Conservation (phyloP, 1,284 basidiomycete species). For the Leucoagaricus sp. region DNA sequence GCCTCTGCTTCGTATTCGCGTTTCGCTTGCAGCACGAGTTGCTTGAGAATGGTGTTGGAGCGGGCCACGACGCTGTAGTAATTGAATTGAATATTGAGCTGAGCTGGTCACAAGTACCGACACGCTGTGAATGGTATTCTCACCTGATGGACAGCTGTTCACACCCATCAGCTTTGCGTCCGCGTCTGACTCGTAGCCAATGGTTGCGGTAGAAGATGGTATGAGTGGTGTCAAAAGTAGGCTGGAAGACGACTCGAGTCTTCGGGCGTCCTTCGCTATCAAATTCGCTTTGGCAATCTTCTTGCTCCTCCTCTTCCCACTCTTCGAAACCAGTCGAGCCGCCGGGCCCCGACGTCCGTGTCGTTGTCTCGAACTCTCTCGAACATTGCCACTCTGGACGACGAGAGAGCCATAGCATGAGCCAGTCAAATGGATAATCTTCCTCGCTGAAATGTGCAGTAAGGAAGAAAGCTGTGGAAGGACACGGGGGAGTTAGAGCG, state of each 20-base stretch:
- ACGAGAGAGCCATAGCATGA: constrained; percentile 81
- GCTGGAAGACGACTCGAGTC: constrained; percentile 82
- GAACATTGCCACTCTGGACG: constrained; percentile 83
- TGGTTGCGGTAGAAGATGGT: constrained; percentile 82
- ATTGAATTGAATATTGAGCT: constrained; percentile 17
- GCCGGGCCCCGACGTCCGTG: constrained; percentile 58
- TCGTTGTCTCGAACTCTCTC: constrained; percentile 83
- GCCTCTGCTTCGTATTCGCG: constrained; percentile 82
- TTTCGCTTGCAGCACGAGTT: constrained; percentile 85
- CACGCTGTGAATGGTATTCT: constrained; percentile 15
- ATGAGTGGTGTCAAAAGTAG: constrained; percentile 79
- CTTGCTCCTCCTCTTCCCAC: constrained; percentile 39
- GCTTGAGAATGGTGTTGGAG: constrained; percentile 77
- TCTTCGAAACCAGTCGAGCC: constrained; percentile 57
- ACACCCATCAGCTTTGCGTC: constrained; percentile 65
- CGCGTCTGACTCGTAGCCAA: constrained; percentile 73
- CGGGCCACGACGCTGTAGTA: constrained; percentile 69
- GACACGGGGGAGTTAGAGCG: constrained; percentile 14
- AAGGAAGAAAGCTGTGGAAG: constrained; percentile 72
- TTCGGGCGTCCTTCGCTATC: constrained; percentile 57
- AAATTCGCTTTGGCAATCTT: constrained; percentile 25
- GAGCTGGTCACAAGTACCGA: neutral
- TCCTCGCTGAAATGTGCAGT: constrained; percentile 85
- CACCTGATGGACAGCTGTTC: constrained; percentile 77
- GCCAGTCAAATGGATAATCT: constrained; percentile 82